Percentiles rank a stretch among this genome's conserved stretches.
Evolutionary conservation across 768 basidiomycete species (phyloP).

Genomic region (Sarcodon aspratus): DNA sequence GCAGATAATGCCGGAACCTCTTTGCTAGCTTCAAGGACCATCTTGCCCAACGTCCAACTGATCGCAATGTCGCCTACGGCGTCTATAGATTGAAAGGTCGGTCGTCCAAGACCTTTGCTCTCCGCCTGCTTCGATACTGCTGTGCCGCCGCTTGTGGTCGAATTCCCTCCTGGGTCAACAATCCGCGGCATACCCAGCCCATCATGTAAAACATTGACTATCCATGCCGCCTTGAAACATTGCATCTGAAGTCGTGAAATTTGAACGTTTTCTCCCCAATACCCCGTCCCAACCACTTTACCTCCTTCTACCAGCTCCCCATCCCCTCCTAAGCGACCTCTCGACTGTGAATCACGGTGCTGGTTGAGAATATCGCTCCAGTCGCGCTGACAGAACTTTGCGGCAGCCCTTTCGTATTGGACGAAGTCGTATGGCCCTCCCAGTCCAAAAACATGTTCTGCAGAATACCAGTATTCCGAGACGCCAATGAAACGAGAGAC

Average conservation of each 20-base stretch:
- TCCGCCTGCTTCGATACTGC: constrained; percentile 67
- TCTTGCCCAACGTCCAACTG: constrained; percentile 97
- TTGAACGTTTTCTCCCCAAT: constrained; percentile 70
- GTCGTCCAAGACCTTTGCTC: constrained; percentile 71
- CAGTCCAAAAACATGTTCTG: constrained; percentile 90
- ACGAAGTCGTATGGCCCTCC: constrained; percentile 95
- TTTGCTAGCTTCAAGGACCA: constrained; percentile 95
- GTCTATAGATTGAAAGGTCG: constrained; percentile 89
- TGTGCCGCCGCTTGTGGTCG: constrained; percentile 46
- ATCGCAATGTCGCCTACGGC: constrained; percentile 90
- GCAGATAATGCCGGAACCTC: constrained; percentile 48
- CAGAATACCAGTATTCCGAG: constrained; percentile 99
- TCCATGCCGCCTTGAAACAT: constrained; percentile 99
- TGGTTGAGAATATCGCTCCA: constrained; percentile 70
- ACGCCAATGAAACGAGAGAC: constrained; percentile 94
- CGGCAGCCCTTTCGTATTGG: constrained; percentile 89
- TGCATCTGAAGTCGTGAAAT: constrained; percentile 87
- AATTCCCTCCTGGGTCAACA: constrained; percentile 75
- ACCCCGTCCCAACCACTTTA: constrained; percentile 47
- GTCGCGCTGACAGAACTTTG: constrained; percentile 67
- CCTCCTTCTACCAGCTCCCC: constrained; percentile 54
- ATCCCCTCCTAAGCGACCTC: constrained; percentile 37
- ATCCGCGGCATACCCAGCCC: constrained; percentile 92
- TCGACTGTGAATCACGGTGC: constrained; percentile 40
- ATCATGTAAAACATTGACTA: constrained; percentile 91